Percentiles rank a stretch among this genome's conserved stretches.
Conservation (phyloP, 2,329 filamentous ascomycete species). For the Xylaria sp. region DNA sequence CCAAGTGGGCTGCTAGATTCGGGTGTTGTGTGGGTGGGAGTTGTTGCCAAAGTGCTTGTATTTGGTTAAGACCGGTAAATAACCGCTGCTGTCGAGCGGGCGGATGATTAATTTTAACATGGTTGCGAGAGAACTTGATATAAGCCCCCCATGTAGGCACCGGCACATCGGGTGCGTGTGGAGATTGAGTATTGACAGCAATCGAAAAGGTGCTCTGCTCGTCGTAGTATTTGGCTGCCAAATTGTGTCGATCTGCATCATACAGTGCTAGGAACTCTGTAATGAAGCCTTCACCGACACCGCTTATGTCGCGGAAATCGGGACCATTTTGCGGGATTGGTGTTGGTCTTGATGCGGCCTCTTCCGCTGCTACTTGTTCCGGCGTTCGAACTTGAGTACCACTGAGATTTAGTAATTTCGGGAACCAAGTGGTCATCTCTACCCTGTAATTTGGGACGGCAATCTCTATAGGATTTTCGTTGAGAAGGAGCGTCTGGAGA, state of each 20-base stretch:
- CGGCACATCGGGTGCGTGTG: conserved; percentile 58
- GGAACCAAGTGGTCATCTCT: conserved; percentile 84
- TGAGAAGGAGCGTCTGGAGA: conserved; percentile 83
- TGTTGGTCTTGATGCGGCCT: conserved; percentile 61
- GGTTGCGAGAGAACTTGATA: conserved; percentile 80
- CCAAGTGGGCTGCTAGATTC: conserved; percentile 70
- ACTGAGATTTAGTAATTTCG: conserved; percentile 81
- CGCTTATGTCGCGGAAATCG: conserved; percentile 77
- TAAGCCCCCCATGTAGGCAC: conserved; percentile 75
- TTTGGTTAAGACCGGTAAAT: conserved; percentile 71
- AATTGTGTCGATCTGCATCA: conserved; percentile 73
- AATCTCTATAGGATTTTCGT: conserved; percentile 77
- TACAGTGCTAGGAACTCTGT: conserved; percentile 78
- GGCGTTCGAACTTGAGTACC: conserved; percentile 76
- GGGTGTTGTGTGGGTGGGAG: conserved; percentile 81
- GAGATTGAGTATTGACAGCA: conserved; percentile 71
- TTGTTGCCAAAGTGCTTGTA: conserved; percentile 73
- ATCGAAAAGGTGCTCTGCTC: conserved; percentile 78
- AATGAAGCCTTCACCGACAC: conserved; percentile 80
- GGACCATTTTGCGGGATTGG: conserved; percentile 71
- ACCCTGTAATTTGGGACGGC: conserved; percentile 69
- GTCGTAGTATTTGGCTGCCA: conserved; percentile 79
- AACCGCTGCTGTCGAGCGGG: conserved; percentile 71
- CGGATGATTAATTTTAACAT: conserved; percentile 72
- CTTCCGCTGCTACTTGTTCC: conserved; percentile 70